Evolutionary conservation across 768 basidiomycete species (phyloP).

Genomic region (Tulasnella sp.): DNA sequence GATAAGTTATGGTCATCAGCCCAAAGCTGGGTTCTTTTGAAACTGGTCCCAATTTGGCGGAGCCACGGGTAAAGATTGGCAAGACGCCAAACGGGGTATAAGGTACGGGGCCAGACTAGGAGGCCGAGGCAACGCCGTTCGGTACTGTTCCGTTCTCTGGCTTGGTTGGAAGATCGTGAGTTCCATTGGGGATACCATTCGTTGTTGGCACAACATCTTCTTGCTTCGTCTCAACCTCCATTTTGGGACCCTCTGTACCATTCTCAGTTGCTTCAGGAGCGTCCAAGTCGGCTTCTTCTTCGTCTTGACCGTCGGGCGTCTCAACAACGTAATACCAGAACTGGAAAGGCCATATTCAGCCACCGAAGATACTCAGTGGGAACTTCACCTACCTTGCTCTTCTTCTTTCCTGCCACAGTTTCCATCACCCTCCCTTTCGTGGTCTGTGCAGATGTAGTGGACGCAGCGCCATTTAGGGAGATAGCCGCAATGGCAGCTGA

Average conservation of each 20-base stretch:
- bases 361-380: not conserved
- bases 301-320: slow-evolving; percentile 40
- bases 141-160: not conserved
- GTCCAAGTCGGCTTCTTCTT: slow-evolving; percentile 12
- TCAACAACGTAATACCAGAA: slow-evolving; percentile 65
- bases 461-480: slow-evolving; percentile 59
- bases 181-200: not conserved
- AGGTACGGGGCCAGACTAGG: not conserved
- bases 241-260: slow-evolving; percentile 25
- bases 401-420: slow-evolving; percentile 73
- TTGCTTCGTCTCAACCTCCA: not conserved
- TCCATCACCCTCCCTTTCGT: slow-evolving; percentile 53
- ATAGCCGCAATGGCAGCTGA: slow-evolving; percentile 35
- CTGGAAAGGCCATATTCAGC: slow-evolving; percentile 34
- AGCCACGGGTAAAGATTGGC: not conserved
- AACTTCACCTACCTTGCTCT: slow-evolving; percentile 72
- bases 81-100: not conserved
- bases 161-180: not conserved
- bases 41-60: not conserved
- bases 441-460: slow-evolving; percentile 49
- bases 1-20: not conserved
- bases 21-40: not conserved
- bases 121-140: not conserved
- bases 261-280: not conserved
- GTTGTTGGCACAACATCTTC: not conserved